Evolutionary conservation across 495 filamentous ascomycete species (phyloP), one percentile per base, ranked within the genome.

Genomic region (Lasiosphaeriaceae sp.): DNA sequence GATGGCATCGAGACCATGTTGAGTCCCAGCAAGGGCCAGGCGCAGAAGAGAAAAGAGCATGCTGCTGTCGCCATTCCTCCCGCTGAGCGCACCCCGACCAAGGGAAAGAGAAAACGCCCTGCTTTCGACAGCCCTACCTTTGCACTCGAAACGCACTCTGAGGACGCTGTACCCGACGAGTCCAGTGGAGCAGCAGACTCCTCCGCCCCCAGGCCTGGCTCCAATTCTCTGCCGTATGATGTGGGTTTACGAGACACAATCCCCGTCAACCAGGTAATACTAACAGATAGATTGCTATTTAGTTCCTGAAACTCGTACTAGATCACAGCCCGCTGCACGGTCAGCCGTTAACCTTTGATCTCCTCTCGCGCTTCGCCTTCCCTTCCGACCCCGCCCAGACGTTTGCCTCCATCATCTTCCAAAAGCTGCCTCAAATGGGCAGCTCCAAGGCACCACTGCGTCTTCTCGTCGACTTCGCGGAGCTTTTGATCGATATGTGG

Each of bases 61-160:
- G 70, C 65, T 7, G 64, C 76, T 0, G 56, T 74, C 26, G 64
- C 73, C 6, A 67, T 69, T 16, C 65, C 73, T 9, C 49, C 73
- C 11, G 57, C 52, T 8, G 77, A 78, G 55, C 71, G 74, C 52
- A 80, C 77, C 3, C 76, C 78, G 3, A 74, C 70, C 23, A 80
- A 77, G 51, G 76, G 71, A 16, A 79, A 78, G 58, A 62, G 80
- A 60, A 83, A 82, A 66, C 72, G 80, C 1, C 79, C 71, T 2
- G 63, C 68, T 14, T 59, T 77, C 5, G 79, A 81, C 20, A 81
- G 77, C 52, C 80, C 80, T 14, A 66, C 74, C 14, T 72, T 66
- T 61, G 73, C 76, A 0, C 63, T 83, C 2, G 80, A 83, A 55
- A 77, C 72, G n/a, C 58, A 70, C 26, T 58, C 57, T 4, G 63